phyloP scores from a whole-genome alignment of 1,284 basidiomycete species.

The Apiotrichum akiyoshidainum region DNA sequence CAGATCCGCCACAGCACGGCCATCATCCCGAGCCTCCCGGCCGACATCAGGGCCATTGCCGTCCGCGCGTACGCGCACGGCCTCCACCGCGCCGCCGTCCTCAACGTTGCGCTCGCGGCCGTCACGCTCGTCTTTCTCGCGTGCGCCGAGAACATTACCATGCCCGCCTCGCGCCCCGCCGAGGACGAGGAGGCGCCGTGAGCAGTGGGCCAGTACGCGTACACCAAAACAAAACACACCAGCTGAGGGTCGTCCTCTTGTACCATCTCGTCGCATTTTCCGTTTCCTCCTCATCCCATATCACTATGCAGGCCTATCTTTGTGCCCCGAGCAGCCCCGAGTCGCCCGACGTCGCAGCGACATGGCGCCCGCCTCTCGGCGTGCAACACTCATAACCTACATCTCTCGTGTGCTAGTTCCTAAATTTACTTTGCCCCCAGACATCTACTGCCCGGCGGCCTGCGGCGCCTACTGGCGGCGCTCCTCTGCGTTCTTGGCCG shows the following conservation, averaged over 20 bases:
- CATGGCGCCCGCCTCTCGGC: too few relatives aligned
- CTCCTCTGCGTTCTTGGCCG: constrained; percentile 50
- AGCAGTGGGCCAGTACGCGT: too few relatives aligned
- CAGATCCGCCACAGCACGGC: constrained; percentile 70
- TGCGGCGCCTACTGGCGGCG: constrained; percentile 6
- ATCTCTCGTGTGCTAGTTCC: not conserved
- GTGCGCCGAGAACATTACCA: constrained; percentile 35
- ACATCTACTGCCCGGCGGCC: not conserved
- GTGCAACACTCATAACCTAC: too few relatives aligned
- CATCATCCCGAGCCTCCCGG: constrained; percentile 69
- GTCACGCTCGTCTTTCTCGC: constrained; percentile 31
- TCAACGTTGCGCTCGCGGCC: constrained; percentile 57
- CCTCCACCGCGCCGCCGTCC: constrained; percentile 78
- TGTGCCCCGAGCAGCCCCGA: too few relatives aligned
- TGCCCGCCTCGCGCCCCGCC: too few relatives aligned
- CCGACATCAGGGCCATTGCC: constrained; percentile 62
- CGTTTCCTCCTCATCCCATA: too few relatives aligned
- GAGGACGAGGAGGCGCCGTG: too few relatives aligned
- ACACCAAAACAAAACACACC: too few relatives aligned
- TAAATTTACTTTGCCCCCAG: not conserved
- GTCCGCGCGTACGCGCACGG: constrained; percentile 78
- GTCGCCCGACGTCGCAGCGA: too few relatives aligned
- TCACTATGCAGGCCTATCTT: too few relatives aligned
- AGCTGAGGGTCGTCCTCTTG: too few relatives aligned
- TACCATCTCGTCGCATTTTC: too few relatives aligned